Base-by-base conservation (phyloP, 2,329 filamentous ascomycete species). In the Botrytis cinerea region DNA sequence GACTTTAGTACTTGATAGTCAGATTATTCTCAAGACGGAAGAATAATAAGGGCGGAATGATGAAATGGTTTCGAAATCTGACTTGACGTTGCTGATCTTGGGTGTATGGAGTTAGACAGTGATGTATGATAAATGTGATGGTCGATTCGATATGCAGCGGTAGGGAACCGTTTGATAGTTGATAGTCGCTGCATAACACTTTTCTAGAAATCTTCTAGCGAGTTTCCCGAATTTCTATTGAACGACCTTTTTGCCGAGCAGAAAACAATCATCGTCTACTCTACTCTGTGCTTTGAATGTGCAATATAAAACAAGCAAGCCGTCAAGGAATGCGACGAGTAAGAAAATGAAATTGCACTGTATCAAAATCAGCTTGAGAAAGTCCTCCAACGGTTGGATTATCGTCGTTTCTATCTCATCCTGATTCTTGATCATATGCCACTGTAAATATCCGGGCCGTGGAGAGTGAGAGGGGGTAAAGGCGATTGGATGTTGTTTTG, bases 361-460 rank as follows among this genome's bases (percentile, higher is more conserved):
- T 51, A n/a, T 16, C 46, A 67, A 67, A 25, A 63, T 51, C 6
- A 20, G 45, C 32, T 51, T 12, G 32, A 32, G 28, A 25, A 46
- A 25, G n/a, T 28, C 18, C 2, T n/a, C 40, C 45, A 66, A 48
- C 32, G 9, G 63, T 20, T 67, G 32, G 14, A 40, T 67, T 67
- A 18, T 51, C 20, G 12, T 48, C 28, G 35, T 22, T 66, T 38
- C 28, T 51, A 38, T 48, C 20, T 16, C 64, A 40, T 40, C 35
- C 25, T 25, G 7, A 68, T 22, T 38, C 35, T 40, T 51, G 25
- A 68, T 54, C 32, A 67, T 38, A 68, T 40, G 46, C 64, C 48
- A 40, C 48, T 28, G 35, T 68, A 40, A 54, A 68, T 68, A 68
- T 54, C 64, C 64, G 64, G 46, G 48, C 35, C 35, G 64, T 54